A percentile compares a stretch with the other conserved stretches of the same genome.
phyloP scores from a whole-genome alignment of 495 filamentous ascomycete species.

The Hypoxylon lienhwacheense region DNA sequence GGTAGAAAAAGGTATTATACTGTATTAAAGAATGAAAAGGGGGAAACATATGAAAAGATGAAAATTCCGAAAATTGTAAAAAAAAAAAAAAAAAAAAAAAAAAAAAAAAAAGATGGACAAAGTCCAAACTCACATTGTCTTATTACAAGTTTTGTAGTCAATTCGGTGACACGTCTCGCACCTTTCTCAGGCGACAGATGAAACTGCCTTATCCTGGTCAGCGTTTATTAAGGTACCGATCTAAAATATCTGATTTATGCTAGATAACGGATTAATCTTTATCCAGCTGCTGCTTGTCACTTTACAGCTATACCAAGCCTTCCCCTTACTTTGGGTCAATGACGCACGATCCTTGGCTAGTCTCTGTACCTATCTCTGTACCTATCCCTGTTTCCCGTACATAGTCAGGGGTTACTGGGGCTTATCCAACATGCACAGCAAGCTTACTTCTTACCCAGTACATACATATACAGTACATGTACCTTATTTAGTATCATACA shows the following conservation, averaged over 20 bases:
- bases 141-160: background rate
- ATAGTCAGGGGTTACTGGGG: too few relatives aligned
- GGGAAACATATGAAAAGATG: too few relatives aligned
- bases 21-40: too few relatives aligned
- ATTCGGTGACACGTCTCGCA: conserved; percentile 14
- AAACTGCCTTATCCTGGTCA: conserved; percentile 13
- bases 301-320: conserved; percentile 5
- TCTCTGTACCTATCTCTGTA: background rate
- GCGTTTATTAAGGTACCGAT: conserved; percentile 34
- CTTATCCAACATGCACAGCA: conserved; percentile 3
- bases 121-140: background rate
- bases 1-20: too few relatives aligned
- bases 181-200: conserved; percentile 32
- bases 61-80: too few relatives aligned
- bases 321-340: background rate
- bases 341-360: background rate
- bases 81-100: too few relatives aligned
- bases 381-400: too few relatives aligned
- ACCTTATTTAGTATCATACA: too few relatives aligned
- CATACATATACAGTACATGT: background rate
- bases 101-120: background rate
- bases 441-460: too few relatives aligned
- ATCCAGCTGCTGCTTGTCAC: conserved; percentile 12
- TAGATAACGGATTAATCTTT: conserved; percentile 23
- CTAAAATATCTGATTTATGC: conserved; percentile 28